These are phyloP conservation scores for Schoenoplectus triqueter DNA, from an alignment of 202 grass and related monocot species.

Conservation along the genomic window DNA sequence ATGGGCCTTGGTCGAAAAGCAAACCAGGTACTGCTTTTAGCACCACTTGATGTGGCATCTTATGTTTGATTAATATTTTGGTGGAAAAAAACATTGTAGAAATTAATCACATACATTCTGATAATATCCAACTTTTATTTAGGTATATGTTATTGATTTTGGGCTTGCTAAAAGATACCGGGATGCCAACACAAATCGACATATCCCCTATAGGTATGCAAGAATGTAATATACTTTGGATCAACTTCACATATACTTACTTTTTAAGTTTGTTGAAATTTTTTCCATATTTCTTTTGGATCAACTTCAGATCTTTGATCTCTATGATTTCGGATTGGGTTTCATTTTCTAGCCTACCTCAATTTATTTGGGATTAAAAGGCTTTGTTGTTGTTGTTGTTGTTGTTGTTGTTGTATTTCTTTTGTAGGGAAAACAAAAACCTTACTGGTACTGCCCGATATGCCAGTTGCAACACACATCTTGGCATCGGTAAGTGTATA, in stretches of 20 bases:
- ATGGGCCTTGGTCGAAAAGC: slow-evolving; percentile 88
- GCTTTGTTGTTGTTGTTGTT: too few relatives aligned
- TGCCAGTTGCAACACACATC: slow-evolving; percentile 84
- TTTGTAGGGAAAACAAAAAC: slow-evolving; percentile 82
- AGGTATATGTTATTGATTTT: slow-evolving; percentile 99
- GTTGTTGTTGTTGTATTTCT: too few relatives aligned
- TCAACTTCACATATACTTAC: slow-evolving; percentile 6
- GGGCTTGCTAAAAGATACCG: slow-evolving; percentile 98
- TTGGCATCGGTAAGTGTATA: slow-evolving; percentile 71
- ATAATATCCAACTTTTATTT: slow-evolving; percentile 43
- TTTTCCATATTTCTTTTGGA: neutral
- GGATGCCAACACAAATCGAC: slow-evolving; percentile 78
- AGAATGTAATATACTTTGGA: slow-evolving; percentile 33
- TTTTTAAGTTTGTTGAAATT: slow-evolving; percentile 22
- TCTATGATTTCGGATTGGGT: too few relatives aligned
- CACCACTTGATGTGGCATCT: slow-evolving; percentile 28
- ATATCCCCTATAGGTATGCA: slow-evolving; percentile 82
- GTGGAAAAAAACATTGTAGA: neutral
- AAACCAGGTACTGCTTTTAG: slow-evolving; percentile 64
- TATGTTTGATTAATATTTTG: slow-evolving; percentile 31
- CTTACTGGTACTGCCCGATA: slow-evolving; percentile 84
- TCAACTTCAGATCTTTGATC: too few relatives aligned
- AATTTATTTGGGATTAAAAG: too few relatives aligned
- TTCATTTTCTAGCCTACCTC: too few relatives aligned
- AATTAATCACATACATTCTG: slow-evolving; percentile 23